A percentile compares a stretch with the other conserved stretches of the same genome.
Evolutionary conservation across 169 alveolate species (phyloP).

Genomic region (Toxoplasma gondii): DNA sequence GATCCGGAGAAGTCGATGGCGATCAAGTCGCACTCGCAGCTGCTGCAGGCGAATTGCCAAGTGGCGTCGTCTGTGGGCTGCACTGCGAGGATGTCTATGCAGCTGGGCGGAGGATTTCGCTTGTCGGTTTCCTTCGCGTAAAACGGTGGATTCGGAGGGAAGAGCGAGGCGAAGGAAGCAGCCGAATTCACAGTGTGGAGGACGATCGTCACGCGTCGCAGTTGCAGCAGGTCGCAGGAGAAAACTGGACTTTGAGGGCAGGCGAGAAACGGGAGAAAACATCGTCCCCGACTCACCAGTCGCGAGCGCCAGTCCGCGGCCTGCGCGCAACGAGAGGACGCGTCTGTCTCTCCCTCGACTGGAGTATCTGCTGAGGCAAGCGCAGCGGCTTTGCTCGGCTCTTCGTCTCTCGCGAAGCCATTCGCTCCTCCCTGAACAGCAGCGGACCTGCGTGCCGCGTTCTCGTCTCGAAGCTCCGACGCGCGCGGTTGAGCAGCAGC

Average conservation of each 20-base stretch:
- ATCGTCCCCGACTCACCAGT: not conserved
- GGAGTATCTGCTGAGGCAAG: not conserved
- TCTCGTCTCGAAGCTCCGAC: no score
- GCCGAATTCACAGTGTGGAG: conserved; percentile 37
- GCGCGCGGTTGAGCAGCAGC: no score
- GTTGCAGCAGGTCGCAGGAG: conserved; percentile 49
- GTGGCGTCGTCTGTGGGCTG: conserved; percentile 48
- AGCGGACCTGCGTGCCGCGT: no score
- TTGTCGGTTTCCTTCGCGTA: not conserved
- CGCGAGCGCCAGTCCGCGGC: not conserved
- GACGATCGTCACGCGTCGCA: conserved; percentile 56
- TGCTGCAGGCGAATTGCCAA: conserved; percentile 46
- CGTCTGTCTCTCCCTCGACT: not conserved
- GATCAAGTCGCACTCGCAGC: conserved; percentile 42
- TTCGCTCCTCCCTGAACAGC: no score
- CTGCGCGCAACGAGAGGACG: not conserved
- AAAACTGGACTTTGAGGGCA: not conserved
- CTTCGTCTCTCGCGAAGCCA: not conserved
- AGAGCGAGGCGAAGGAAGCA: conserved; percentile 44
- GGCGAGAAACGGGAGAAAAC: not conserved
- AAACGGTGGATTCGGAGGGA: conserved; percentile 43
- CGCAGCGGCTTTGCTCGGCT: not conserved
- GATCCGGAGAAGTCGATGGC: conserved; percentile 33
- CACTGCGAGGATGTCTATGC: conserved; percentile 34
- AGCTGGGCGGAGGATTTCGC: not conserved